Percentiles rank a stretch among this genome's conserved stretches.
These are phyloP conservation scores for Coemansia sp. DNA, from an alignment of 192 early-diverging fungal genomes.

Conservation along the genomic window DNA sequence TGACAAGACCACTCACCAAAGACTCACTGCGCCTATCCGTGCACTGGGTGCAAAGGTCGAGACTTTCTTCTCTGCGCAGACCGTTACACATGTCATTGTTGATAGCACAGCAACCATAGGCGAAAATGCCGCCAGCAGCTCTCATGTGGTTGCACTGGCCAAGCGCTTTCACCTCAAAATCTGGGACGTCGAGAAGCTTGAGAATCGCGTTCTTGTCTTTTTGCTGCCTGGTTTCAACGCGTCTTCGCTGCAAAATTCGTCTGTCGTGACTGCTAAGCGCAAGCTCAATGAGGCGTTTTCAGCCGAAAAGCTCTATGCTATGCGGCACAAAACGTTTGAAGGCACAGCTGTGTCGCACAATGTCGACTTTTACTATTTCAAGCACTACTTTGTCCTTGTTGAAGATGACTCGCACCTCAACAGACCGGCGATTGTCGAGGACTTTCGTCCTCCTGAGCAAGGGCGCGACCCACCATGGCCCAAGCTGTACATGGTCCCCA, in stretches of 20 bases:
- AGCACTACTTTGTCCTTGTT: slow-evolving; percentile 47
- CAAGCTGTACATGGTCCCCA: slow-evolving; percentile 53
- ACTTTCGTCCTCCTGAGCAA: slow-evolving; percentile 41
- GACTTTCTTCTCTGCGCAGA: slow-evolving; percentile 51
- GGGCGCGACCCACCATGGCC: slow-evolving; percentile 51
- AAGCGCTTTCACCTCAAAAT: slow-evolving; percentile 43
- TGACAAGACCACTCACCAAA: slow-evolving; percentile 33
- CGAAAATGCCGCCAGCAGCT: slow-evolving; percentile 16
- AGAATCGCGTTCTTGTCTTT: slow-evolving; percentile 37
- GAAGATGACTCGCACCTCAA: slow-evolving; percentile 46
- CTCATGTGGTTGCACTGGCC: slow-evolving; percentile 32
- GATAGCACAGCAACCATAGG: slow-evolving; percentile 6
- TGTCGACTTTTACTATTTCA: slow-evolving; percentile 51
- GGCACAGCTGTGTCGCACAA: slow-evolving; percentile 33
- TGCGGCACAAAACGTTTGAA: slow-evolving; percentile 44
- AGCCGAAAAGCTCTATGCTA: slow-evolving; percentile 40
- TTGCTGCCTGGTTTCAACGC: slow-evolving; percentile 42
- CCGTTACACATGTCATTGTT: slow-evolving; percentile 51
- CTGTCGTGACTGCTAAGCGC: slow-evolving; percentile 46
- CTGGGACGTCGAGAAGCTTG: slow-evolving; percentile 45
- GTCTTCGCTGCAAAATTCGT: slow-evolving; percentile 17
- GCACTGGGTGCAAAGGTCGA: slow-evolving; percentile 35
- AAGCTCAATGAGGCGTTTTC: slow-evolving; percentile 48
- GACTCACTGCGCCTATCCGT: slow-evolving; percentile 35
- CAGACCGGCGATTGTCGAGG: slow-evolving; percentile 48